A percentile compares a stretch with the other conserved stretches of the same genome.
Conservation (phyloP, 2,329 filamentous ascomycete genomes). For the Epichloe gansuensis region DNA sequence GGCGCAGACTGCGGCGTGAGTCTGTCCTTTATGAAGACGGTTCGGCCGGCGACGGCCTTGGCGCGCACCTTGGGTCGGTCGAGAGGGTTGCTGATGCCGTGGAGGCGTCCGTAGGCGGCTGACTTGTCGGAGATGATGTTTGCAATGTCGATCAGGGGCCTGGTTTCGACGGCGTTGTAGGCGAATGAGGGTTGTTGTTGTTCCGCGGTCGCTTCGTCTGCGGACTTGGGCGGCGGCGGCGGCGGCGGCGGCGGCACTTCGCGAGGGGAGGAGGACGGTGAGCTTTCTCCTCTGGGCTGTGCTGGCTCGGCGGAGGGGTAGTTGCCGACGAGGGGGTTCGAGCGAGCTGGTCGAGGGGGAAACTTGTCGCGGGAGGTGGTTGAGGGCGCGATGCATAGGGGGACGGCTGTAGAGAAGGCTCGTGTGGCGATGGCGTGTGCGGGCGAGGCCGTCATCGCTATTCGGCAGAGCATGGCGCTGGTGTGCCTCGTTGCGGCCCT, state of each 20-base stretch:
- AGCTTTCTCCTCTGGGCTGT: not conserved
- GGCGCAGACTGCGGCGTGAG: constrained; percentile 16
- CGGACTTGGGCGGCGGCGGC: not conserved
- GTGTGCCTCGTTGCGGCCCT: constrained; percentile 18
- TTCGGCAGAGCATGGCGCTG: constrained; percentile 19
- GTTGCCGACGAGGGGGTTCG: constrained; percentile 21
- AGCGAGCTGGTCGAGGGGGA: constrained; percentile 8
- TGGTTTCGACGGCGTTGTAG: constrained; percentile 10
- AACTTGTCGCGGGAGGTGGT: constrained; percentile 1
- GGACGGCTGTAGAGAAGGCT: constrained; percentile 21
- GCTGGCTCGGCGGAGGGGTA: constrained; percentile 8
- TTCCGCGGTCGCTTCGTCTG: not conserved
- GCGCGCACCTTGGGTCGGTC: constrained; percentile 17
- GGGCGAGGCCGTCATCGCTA: constrained; percentile 13
- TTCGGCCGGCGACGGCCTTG: constrained; percentile 24
- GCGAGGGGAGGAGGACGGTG: not conserved
- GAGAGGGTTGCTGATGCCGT: constrained; percentile 13
- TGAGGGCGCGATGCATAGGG: constrained; percentile 13
- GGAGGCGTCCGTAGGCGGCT: constrained; percentile 11
- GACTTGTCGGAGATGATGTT: constrained; percentile 22
- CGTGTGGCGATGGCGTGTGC: constrained; percentile 10
- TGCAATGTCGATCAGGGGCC: constrained; percentile 20
- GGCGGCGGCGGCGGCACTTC: constrained; percentile 8
- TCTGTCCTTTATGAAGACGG: constrained; percentile 24
- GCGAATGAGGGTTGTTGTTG: not conserved